These are phyloP conservation scores for Podila verticillata DNA, from an alignment of 192 early-diverging fungal species.

Conservation along the genomic window DNA sequence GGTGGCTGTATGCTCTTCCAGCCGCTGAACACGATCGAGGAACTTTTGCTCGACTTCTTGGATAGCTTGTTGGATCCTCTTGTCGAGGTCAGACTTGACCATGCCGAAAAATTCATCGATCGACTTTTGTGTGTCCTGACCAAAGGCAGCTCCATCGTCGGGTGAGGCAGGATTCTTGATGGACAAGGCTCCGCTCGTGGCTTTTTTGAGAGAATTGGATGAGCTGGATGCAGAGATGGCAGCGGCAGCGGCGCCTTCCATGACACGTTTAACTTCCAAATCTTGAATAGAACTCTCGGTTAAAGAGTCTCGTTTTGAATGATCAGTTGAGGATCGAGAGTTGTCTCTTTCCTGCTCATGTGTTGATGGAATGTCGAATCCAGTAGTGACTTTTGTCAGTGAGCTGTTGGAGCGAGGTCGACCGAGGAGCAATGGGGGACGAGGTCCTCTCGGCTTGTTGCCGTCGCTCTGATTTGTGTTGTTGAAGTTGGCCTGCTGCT, in stretches of 20 bases:
- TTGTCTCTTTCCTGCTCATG: too few species aligned
- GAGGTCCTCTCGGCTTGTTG: conserved; percentile 43
- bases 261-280: conserved; percentile 45
- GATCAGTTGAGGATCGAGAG: not conserved
- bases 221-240: conserved; percentile 5
- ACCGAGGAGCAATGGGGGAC: conserved; percentile 36
- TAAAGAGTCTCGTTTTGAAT: conserved; percentile 5
- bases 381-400: conserved; percentile 20
- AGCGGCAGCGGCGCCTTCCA: conserved; percentile 31
- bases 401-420: conserved; percentile 35
- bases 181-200: not conserved
- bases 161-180: not conserved
- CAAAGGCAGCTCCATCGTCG: conserved; percentile 21
- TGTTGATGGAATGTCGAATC: conserved; percentile 26
- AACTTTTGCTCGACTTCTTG: conserved; percentile 53
- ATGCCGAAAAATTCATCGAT: conserved; percentile 52
- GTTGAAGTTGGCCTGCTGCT: conserved; percentile 29
- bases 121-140: conserved; percentile 47
- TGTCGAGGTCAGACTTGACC: conserved; percentile 47
- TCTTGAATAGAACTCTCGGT: conserved; percentile 48
- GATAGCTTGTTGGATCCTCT: conserved; percentile 49
- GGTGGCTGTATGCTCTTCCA: conserved; percentile 34
- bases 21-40: conserved; percentile 33
- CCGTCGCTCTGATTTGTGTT: conserved; percentile 29
- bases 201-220: not conserved